phyloP scores from a whole-genome alignment of 2,329 filamentous ascomycete genomes.

The Aureobasidium vineae region DNA sequence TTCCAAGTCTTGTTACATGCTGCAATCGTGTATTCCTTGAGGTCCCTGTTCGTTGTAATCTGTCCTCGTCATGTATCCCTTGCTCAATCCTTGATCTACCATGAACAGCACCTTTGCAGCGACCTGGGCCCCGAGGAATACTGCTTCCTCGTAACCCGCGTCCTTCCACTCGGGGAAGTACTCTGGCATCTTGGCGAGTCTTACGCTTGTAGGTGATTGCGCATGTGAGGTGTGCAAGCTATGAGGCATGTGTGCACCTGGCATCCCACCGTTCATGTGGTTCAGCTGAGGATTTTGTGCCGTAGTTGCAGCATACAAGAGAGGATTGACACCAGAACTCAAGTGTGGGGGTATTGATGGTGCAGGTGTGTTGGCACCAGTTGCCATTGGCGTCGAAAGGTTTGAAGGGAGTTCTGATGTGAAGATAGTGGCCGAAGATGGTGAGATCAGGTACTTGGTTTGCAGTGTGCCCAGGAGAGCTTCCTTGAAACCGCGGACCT shows the following conservation, averaged over 20 bases:
- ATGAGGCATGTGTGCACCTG: slow-evolving; percentile 39
- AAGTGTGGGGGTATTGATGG: slow-evolving; percentile 46
- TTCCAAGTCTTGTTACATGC: not conserved
- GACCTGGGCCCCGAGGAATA: slow-evolving; percentile 84
- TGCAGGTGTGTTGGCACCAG: slow-evolving; percentile 86
- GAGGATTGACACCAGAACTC: slow-evolving; percentile 68
- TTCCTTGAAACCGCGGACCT: slow-evolving; percentile 75
- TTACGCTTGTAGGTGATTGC: slow-evolving; percentile 81
- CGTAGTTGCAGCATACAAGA: slow-evolving; percentile 86
- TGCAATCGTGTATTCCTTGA: slow-evolving; percentile 59
- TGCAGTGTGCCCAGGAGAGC: slow-evolving; percentile 77
- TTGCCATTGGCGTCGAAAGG: slow-evolving; percentile 84
- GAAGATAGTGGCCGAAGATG: slow-evolving; percentile 92
- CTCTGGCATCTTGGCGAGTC: slow-evolving; percentile 70
- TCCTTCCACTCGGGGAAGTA: slow-evolving; percentile 92
- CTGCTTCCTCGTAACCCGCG: slow-evolving; percentile 70
- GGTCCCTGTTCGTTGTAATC: slow-evolving; percentile 69
- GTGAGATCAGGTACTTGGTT: slow-evolving; percentile 84
- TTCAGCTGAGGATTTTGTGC: slow-evolving; percentile 57
- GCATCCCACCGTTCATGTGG: slow-evolving; percentile 37
- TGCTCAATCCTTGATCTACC: slow-evolving; percentile 63
- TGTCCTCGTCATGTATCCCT: slow-evolving; percentile 66
- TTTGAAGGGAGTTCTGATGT: slow-evolving; percentile 94
- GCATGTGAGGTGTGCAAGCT: slow-evolving; percentile 62
- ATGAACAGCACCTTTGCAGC: slow-evolving; percentile 74